Evolutionary conservation across 2,329 filamentous ascomycete genomes (phyloP), one percentile per base, ranked within the genome.

Genomic region (Calonectria pteridis): DNA sequence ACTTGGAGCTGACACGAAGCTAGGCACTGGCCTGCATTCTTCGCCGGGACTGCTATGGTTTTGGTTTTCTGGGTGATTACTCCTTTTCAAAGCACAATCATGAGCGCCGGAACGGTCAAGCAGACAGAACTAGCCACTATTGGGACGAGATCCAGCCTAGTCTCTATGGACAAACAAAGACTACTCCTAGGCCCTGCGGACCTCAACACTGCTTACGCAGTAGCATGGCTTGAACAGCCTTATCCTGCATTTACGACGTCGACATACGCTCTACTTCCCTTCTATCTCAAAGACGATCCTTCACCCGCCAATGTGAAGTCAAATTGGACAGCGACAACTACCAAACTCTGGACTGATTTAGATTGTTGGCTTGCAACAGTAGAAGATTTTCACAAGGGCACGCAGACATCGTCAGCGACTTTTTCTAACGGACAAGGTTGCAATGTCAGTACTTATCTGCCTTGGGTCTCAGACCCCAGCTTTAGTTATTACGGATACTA

Each of bases 41-140:
- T 85, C 16, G 84, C 86, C 0, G 88, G 88, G 0, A 82, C 84
- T 0, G 84, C 86, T 0, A 87, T 90, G 75, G 81, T 92, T 0
- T 51, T 91, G 0, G 85, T 92, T 0, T 89, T 89, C 5, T 91
- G 88, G 88, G 82, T 86, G 0, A 74, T 93, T 0, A 91, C 90
- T 0, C 91, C 91, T 0, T 76, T 88, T 0, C 89, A 92, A 76
- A 86, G 89, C 26, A 87, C 89, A n/a, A 86, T 92, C 0, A 88
- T 92, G 10, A 87, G 88, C 0, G 83, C 82, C 0, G 78, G 79
- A 0, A 78, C 78, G 0, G 79, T 89, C 0, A 77, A 62, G 0
- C 78, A 81, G 2, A 79, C 74, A 0, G 62, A 77, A 0, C 3
- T 26, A 0, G 20, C 73, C 0, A 31, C 29, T 0, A 72, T 83